Evolutionary conservation across 1,139 yeast genomes (phyloP), one percentile per base, ranked within the genome.

Genomic region (Yamadazyma blattariae): DNA sequence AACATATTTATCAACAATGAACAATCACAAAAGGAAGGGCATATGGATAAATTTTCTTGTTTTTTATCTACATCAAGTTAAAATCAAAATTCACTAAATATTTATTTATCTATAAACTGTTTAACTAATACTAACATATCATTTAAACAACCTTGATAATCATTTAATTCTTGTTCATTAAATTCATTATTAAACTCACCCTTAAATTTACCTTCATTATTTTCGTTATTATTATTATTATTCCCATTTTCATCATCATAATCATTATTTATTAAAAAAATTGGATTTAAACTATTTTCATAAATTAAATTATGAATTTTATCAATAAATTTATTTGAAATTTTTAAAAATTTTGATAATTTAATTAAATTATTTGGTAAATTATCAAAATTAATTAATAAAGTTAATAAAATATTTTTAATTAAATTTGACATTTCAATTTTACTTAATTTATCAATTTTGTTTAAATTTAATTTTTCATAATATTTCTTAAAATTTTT

Each of bases 321-420:
- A 41, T 64, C 68, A 37, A 64, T 45, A 36, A 65, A 65, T 20
- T 41, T 37, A 29, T 50, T 35, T 7, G 60, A 44, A 18, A 54
- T 26, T 31, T 54, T 46, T 23, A 61, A 42, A 37, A 52, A 58
- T 22, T 46, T 49, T n/a, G 64, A 60, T 25, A 57, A 50, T 33
- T 52, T 53, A 24, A 51, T 47, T 10, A 57, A 42, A 34, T 52
- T 56, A 8, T 32, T 32, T 10, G 65, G 64, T 11, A 64, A 44
- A 14, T 55, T 49, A 25, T 59, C 54, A 31, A 51, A 56, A 17
- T 58, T 50, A 4, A 64, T 51, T 30, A 65, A 46, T 20, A 64
- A 45, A 27, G 64, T 57, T 12, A 65, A 54, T 58, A 64, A 56
- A 12, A 64, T 39, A 41, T 60, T 60, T 34, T 64, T 64, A 38